Conservation (phyloP, 2,329 filamentous ascomycete genomes). For the Paraphaeosphaeria minitans region DNA sequence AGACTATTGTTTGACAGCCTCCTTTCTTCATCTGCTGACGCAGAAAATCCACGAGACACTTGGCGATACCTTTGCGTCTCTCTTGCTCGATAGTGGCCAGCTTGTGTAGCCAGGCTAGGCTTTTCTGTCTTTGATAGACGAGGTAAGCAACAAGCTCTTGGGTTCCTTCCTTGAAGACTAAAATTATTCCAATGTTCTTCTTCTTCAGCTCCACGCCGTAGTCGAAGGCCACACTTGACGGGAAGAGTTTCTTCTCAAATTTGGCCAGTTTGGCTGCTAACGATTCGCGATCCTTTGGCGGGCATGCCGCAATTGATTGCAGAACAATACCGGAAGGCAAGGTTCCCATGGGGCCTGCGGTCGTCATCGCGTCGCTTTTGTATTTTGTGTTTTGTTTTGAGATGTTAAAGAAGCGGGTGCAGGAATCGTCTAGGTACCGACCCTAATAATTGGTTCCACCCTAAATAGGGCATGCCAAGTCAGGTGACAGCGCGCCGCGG, state of each 20-base stretch:
- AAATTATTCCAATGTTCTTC: conserved; percentile 54
- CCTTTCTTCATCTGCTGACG: background rate
- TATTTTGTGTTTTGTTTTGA: background rate
- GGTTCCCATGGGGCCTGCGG: background rate
- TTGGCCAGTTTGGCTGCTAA: conserved; percentile 31
- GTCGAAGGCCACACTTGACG: conserved; percentile 56
- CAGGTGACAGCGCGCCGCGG: background rate
- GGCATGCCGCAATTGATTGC: conserved; percentile 21
- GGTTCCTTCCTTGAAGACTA: conserved; percentile 29
- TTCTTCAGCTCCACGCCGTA: conserved; percentile 57
- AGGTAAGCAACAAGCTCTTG: conserved; percentile 52
- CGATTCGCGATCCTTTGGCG: conserved; percentile 26
- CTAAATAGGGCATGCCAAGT: background rate
- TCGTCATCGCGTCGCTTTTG: background rate
- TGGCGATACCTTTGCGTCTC: background rate
- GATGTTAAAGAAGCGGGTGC: background rate
- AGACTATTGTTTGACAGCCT: background rate
- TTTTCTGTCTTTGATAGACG: conserved; percentile 53
- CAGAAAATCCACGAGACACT: background rate
- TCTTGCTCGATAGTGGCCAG: background rate
- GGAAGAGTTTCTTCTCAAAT: conserved; percentile 58
- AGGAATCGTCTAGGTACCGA: too few species aligned
- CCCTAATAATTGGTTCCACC: background rate
- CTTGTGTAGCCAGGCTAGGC: conserved; percentile 57
- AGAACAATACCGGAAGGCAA: background rate